Evolutionary conservation across 225 moss, liverwort and hornwort genomes (phyloP), one percentile per base, ranked within the genome.

Genomic region (Thuidium tamariscinum): DNA sequence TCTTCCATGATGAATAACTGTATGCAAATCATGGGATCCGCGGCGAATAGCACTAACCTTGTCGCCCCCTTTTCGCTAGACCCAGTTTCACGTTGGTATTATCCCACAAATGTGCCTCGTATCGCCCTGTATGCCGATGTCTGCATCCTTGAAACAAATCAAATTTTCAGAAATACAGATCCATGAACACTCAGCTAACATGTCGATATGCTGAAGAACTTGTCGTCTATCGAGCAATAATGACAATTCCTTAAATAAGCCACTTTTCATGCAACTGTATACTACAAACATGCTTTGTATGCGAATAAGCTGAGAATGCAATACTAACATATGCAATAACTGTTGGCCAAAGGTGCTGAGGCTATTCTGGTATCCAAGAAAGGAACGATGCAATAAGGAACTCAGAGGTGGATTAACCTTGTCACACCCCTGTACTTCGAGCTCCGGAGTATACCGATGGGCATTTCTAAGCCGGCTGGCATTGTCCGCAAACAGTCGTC

Each of bases 51-150:
- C 62, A 92, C 90, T 86, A 52, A 93, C 93, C 91, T 92, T 94
- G 93, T 74, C 88, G 86, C 20, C 93, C 93, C 74, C 93, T 86
- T 83, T 92, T 94, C 49, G 93, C 90, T 64, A 87, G 87, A 81
- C 93, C 91, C 69, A 89, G 79, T 86, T 94, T 94, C 78, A 92
- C 85, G 63, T 88, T 88, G 74, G 84, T 92, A 74, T 94, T 92
- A 81, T 94, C 93, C 93, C 93, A 94, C 87, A 94, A 83, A 84
- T 94, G 93, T 83, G 93, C 93, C 87, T 94, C 93, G 69, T 86
- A 94, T 80, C 93, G 89, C 48, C 93, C 93, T 68, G 93, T 92
- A 81, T 94, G 92, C 77, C 93, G 89, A 86, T 94, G 93, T 81
- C 93, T 94, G 92, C 82, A 85, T 81, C 74, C 54, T 87, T 68